These are phyloP conservation scores for Zygoascus tannicola DNA, from an alignment of 805 yeast species.

Conservation along the genomic window DNA sequence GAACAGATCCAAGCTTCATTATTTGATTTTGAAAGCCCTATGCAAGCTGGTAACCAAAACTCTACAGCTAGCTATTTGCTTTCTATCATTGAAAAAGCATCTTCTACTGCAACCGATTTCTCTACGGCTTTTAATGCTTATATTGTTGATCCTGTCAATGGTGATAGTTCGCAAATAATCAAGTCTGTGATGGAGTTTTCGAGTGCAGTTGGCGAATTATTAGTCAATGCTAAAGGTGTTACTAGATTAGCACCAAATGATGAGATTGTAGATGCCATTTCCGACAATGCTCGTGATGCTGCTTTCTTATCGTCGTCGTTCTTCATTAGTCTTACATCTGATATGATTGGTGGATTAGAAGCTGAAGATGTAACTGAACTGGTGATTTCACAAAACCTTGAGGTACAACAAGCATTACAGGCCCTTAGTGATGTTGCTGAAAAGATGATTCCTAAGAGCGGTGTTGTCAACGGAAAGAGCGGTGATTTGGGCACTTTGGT, in stretches of 20 bases:
- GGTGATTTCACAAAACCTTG: slow-evolving; percentile 66
- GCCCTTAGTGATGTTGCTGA: slow-evolving; percentile 48
- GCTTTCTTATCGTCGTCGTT: slow-evolving; percentile 56
- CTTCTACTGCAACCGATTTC: slow-evolving; percentile 67
- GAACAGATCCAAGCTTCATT: slow-evolving; percentile 62
- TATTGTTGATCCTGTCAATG: slow-evolving; percentile 64
- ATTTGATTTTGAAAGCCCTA: slow-evolving; percentile 64
- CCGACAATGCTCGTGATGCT: slow-evolving; percentile 42
- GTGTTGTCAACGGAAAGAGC: slow-evolving; percentile 20
- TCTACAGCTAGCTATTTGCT: slow-evolving; percentile 61
- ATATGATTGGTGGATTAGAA: slow-evolving; percentile 37
- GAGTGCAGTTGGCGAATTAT: slow-evolving; percentile 49
- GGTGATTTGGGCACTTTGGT: slow-evolving; percentile 60
- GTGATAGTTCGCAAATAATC: slow-evolving; percentile 50
- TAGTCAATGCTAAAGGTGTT: slow-evolving; percentile 63
- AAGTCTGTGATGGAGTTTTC: slow-evolving; percentile 56
- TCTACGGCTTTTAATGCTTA: slow-evolving; percentile 67
- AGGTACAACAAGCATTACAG: slow-evolving; percentile 64
- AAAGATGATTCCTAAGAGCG: slow-evolving; percentile 39
- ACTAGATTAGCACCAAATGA: slow-evolving; percentile 44
- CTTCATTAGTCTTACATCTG: slow-evolving; percentile 50
- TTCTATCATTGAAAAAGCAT: slow-evolving; percentile 60
- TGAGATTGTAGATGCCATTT: slow-evolving; percentile 42
- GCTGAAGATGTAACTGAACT: slow-evolving; percentile 65
- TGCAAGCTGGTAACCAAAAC: slow-evolving; percentile 74